These are phyloP conservation scores for Noccaea bulbosa DNA, from an alignment of 345 rosid genomes.

Conservation along the genomic window DNA sequence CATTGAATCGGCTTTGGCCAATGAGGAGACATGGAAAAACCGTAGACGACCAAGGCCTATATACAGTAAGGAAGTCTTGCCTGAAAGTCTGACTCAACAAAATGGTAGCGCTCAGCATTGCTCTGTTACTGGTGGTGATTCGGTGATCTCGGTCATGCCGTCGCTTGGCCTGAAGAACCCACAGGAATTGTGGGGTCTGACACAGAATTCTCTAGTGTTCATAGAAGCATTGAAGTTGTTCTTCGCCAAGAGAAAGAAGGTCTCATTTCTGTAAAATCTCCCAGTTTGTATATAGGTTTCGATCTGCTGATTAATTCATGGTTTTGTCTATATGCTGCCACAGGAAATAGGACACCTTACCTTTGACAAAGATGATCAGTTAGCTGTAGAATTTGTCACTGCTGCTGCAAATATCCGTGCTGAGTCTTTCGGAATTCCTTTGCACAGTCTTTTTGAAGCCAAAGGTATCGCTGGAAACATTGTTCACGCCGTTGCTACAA, in stretches of 20 bases:
- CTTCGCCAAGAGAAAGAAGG: constrained; percentile 79
- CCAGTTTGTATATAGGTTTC: background rate
- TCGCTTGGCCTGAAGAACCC: constrained; percentile 94
- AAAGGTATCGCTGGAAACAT: constrained; percentile 99
- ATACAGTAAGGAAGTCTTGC: constrained; percentile 68
- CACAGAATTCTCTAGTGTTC: constrained; percentile 80
- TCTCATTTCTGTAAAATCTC: constrained; percentile 38
- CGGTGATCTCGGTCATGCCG: constrained; percentile 69
- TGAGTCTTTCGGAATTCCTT: constrained; percentile 86
- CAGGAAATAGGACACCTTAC: constrained; percentile 92
- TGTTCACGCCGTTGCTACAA: constrained; percentile 98
- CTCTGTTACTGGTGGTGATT: constrained; percentile 48
- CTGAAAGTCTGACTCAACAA: constrained; percentile 52
- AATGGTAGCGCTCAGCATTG: constrained; percentile 65
- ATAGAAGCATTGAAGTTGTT: constrained; percentile 80
- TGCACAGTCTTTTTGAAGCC: constrained; percentile 98
- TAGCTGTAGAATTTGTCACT: constrained; percentile 96
- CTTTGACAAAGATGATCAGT: constrained; percentile 98
- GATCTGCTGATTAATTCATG: constrained; percentile 13
- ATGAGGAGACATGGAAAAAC: constrained; percentile 96
- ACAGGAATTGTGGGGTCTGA: constrained; percentile 90
- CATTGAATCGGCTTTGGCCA: constrained; percentile 87
- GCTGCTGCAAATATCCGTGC: constrained; percentile 99
- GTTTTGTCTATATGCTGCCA: constrained; percentile 10
- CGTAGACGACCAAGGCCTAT: constrained; percentile 80